These are phyloP conservation scores for Sarcodon aspratus DNA, from an alignment of 768 basidiomycete genomes.

Conservation along the genomic window DNA sequence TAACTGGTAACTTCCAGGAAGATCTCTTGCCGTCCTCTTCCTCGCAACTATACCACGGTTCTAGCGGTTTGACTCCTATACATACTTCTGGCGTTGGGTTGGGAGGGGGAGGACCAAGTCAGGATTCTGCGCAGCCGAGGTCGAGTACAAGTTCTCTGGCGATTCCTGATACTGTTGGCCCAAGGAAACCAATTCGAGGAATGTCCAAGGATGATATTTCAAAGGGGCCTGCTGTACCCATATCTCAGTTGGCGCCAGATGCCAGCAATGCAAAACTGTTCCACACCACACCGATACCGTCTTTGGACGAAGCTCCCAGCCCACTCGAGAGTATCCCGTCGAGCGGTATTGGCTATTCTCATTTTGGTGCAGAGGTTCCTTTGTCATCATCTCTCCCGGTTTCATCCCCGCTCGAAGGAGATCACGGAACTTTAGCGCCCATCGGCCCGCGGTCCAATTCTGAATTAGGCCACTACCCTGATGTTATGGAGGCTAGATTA, in stretches of 20 bases:
- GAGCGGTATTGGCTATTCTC: slow-evolving; percentile 14
- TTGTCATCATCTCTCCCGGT: slow-evolving; percentile 51
- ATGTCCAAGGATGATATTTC: slow-evolving; percentile 50
- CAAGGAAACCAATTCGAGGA: slow-evolving; percentile 25
- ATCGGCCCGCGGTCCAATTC: slow-evolving; percentile 58
- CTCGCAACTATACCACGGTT: background rate
- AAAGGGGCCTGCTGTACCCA: slow-evolving; percentile 40
- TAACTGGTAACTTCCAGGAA: slow-evolving; percentile 70
- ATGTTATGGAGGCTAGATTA: slow-evolving; percentile 29
- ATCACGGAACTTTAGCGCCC: slow-evolving; percentile 17
- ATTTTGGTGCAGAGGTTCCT: slow-evolving; percentile 40
- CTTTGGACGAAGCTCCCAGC: slow-evolving; percentile 6
- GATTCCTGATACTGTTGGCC: slow-evolving; percentile 24
- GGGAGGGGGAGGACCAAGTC: background rate
- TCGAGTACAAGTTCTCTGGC: slow-evolving; percentile 43
- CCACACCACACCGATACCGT: slow-evolving; percentile 26
- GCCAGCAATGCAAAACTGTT: slow-evolving; percentile 47
- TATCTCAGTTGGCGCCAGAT: slow-evolving; percentile 46
- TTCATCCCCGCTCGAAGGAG: slow-evolving; percentile 30
- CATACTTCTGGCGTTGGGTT: background rate
- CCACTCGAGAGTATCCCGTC: slow-evolving; percentile 4
- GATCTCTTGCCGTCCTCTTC: slow-evolving; percentile 34
- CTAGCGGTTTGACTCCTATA: background rate
- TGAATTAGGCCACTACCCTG: slow-evolving; percentile 73
- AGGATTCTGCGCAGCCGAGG: slow-evolving; percentile 31